Evolutionary conservation across 1,284 basidiomycete genomes (phyloP).

Genomic region (Tylopilus orsonianus): DNA sequence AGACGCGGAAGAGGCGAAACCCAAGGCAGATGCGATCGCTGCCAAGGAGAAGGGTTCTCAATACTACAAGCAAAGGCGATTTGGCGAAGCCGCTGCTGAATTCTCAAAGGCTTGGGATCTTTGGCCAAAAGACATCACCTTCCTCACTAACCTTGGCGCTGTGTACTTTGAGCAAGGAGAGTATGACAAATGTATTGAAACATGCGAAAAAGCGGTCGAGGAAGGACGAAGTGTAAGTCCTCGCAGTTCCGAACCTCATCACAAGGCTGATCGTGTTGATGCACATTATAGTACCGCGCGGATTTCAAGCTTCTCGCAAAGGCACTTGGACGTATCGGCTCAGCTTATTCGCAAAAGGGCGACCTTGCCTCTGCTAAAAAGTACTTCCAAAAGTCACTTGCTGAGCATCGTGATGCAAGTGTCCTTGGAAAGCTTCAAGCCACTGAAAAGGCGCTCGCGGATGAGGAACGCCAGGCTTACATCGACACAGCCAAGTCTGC

Average conservation of each 20-base stretch:
- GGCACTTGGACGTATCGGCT: slow-evolving; percentile 89
- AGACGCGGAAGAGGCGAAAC: slow-evolving; percentile 60
- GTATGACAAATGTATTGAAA: slow-evolving; percentile 88
- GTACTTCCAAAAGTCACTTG: slow-evolving; percentile 88
- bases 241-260: too few relatives aligned
- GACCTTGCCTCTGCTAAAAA: slow-evolving; percentile 84
- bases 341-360: slow-evolving; percentile 80
- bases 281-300: slow-evolving; percentile 56
- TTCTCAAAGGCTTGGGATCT: slow-evolving; percentile 91
- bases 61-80: slow-evolving; percentile 85
- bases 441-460: slow-evolving; percentile 77
- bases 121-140: slow-evolving; percentile 93
- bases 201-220: slow-evolving; percentile 92
- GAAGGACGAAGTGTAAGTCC: slow-evolving; percentile 74
- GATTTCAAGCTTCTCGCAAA: slow-evolving; percentile 84
- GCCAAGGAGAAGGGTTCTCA: slow-evolving; percentile 80
- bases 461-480: slow-evolving; percentile 82
- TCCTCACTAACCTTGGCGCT: slow-evolving; percentile 84
- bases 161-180: slow-evolving; percentile 94
- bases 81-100: slow-evolving; percentile 69
- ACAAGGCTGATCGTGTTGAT: slow-evolving; percentile 4
- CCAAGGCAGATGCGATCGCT: slow-evolving; percentile 73
- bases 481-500: slow-evolving; percentile 88
- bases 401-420: slow-evolving; percentile 96
- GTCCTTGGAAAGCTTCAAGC: slow-evolving; percentile 90